phyloP scores from a whole-genome alignment of 345 rosid genomes.

The Lepidium aucheri region DNA sequence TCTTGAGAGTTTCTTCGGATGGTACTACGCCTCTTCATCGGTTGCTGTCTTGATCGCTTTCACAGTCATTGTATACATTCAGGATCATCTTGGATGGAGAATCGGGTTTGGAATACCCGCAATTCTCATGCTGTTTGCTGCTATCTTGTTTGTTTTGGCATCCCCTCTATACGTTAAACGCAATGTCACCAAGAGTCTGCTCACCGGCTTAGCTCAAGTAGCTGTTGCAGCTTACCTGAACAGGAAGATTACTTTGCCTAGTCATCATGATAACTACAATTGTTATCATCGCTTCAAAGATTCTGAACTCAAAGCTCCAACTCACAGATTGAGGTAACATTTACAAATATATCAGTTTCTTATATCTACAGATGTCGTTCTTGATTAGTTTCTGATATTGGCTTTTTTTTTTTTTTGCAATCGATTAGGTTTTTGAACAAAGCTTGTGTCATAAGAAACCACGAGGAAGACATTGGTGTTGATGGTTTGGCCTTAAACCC shows the following conservation, averaged over 20 bases:
- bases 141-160: constrained; percentile 36
- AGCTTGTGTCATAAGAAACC: constrained; percentile 53
- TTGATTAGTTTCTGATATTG: neutral
- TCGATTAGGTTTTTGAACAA: constrained; percentile 57
- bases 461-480: constrained; percentile 38
- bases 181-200: constrained; percentile 33
- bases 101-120: constrained; percentile 62
- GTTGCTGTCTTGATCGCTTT: constrained; percentile 46
- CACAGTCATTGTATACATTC: constrained; percentile 52
- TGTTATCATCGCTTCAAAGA: constrained; percentile 42
- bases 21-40: constrained; percentile 58
- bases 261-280: constrained; percentile 25
- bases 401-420: neutral
- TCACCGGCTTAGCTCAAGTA: constrained; percentile 49
- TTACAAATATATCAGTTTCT: neutral
- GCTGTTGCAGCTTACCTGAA: constrained; percentile 40
- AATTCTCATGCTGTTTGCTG: constrained; percentile 43
- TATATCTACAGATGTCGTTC: neutral
- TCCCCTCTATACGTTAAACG: constrained; percentile 48
- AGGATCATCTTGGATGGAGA: constrained; percentile 57
- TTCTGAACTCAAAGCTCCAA: constrained; percentile 43
- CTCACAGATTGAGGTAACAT: constrained; percentile 42
- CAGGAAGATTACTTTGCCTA: constrained; percentile 44
- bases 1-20: constrained; percentile 56
- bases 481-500: constrained; percentile 57